phyloP scores from a whole-genome alignment of 2,329 filamentous ascomycete genomes.

The Neonectria hederae region DNA sequence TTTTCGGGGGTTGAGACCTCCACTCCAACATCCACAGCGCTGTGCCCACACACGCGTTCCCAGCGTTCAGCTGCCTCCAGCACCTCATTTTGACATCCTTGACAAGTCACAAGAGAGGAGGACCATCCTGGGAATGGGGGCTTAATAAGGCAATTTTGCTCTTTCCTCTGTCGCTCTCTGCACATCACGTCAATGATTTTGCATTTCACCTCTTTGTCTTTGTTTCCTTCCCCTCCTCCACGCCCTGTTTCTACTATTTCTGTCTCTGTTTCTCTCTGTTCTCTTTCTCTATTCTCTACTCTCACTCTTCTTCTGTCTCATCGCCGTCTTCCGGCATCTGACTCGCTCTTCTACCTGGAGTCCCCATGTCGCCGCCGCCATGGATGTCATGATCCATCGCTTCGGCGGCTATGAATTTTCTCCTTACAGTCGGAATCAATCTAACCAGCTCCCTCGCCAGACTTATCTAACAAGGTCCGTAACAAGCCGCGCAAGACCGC shows the following conservation, averaged over 20 bases:
- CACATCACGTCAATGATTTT: background rate
- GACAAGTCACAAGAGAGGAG: slow-evolving; percentile 5
- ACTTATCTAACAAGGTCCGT: slow-evolving; percentile 33
- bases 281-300: background rate
- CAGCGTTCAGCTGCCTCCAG: background rate
- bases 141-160: slow-evolving; percentile 14
- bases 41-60: background rate
- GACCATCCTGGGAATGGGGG: slow-evolving; percentile 9
- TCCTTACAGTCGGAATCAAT: slow-evolving; percentile 37
- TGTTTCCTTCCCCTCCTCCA: background rate
- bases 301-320: background rate
- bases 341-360: background rate
- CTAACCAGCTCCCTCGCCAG: slow-evolving; percentile 19
- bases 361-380: slow-evolving; percentile 39
- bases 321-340: background rate
- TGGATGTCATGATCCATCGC: slow-evolving; percentile 47
- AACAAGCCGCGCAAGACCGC: background rate
- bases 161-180: slow-evolving; percentile 2
- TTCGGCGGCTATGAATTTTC: slow-evolving; percentile 45
- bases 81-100: background rate
- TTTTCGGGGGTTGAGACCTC: background rate
- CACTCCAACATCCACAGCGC: background rate
- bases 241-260: background rate
- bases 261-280: background rate
- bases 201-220: background rate